phyloP scores from a whole-genome alignment of 2,329 filamentous ascomycete genomes.

The Drechslerella coelobrocha region DNA sequence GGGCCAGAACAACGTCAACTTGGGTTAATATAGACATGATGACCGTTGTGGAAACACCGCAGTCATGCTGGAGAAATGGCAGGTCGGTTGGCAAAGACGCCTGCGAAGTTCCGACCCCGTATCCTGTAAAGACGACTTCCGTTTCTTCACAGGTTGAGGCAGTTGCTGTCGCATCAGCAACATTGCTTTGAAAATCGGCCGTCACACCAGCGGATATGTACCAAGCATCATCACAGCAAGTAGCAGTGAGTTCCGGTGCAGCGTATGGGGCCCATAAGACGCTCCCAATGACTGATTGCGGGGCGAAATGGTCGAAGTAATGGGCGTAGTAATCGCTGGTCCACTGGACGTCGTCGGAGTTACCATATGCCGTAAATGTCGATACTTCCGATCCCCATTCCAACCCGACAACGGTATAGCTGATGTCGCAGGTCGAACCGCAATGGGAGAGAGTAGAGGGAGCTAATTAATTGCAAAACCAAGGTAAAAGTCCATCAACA shows the following conservation, averaged over 20 bases:
- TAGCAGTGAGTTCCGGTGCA: slow-evolving; percentile 26
- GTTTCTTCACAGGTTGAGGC: slow-evolving; percentile 22
- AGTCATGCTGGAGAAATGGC: slow-evolving; percentile 39
- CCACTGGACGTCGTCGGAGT: background rate
- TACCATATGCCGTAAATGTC: slow-evolving; percentile 18
- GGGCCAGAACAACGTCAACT: slow-evolving; percentile 18
- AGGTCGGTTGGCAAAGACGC: slow-evolving; percentile 18
- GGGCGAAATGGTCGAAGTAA: slow-evolving; percentile 18
- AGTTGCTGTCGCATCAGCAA: slow-evolving; percentile 5
- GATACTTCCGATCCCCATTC: slow-evolving; percentile 21
- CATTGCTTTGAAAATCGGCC: slow-evolving; percentile 15
- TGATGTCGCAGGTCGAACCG: slow-evolving; percentile 17
- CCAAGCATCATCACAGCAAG: slow-evolving; percentile 34
- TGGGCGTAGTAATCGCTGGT: background rate
- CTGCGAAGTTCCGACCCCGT: slow-evolving; percentile 12
- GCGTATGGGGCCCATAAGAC: slow-evolving; percentile 14
- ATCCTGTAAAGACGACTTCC: slow-evolving; percentile 26
- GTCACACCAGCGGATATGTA: slow-evolving; percentile 35
- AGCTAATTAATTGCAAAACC: slow-evolving; percentile 1
- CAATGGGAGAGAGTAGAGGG: slow-evolving; percentile 24
- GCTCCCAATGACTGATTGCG: slow-evolving; percentile 13
- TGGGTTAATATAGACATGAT: slow-evolving; percentile 25
- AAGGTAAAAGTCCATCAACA: too few species aligned
- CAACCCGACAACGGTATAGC: slow-evolving; percentile 25
- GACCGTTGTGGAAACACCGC: slow-evolving; percentile 32